phyloP scores from a whole-genome alignment of 23 red algal species.

The Pyropia haitanensis region DNA sequence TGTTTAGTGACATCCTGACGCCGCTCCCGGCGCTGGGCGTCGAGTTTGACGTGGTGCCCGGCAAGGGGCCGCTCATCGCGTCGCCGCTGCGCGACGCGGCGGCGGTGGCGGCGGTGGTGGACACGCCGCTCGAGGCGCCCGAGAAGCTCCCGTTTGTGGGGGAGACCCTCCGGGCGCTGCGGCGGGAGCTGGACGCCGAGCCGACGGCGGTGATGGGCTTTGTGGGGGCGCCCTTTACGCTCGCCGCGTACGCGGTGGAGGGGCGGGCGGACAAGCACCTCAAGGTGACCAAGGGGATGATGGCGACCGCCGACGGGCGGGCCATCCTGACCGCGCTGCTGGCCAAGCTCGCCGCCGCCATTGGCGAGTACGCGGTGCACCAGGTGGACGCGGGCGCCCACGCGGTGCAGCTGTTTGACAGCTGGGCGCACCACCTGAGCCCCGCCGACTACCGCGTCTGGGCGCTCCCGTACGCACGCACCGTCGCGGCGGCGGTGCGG shows the following conservation, averaged over 20 bases:
- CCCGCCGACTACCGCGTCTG: conserved; percentile 61
- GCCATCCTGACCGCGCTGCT: conserved; percentile 23
- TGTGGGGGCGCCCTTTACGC: conserved; percentile 77
- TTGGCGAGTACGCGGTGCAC: conserved; percentile 60
- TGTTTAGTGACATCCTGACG: conserved; percentile 94
- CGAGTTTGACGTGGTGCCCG: conserved; percentile 66
- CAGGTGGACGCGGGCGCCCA: conserved; percentile 67
- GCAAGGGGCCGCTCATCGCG: conserved; percentile 46
- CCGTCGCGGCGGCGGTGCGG: conserved; percentile 15
- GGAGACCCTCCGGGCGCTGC: conserved; percentile 30
- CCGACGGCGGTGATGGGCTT: conserved; percentile 51
- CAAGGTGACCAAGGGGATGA: conserved; percentile 54
- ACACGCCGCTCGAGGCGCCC: conserved; percentile 13
- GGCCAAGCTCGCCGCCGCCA: conserved; percentile 17
- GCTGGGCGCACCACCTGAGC: conserved; percentile 78
- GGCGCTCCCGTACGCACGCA: conserved; percentile 35
- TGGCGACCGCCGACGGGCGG: conserved; percentile 9
- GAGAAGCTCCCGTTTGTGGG: conserved; percentile 49
- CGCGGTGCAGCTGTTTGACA: conserved; percentile 86
- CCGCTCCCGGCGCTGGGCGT: conserved; percentile 72
- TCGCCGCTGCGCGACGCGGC: conserved; percentile 28
- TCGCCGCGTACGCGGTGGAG: conserved; percentile 80
- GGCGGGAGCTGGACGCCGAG: neutral
- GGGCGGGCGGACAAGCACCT: conserved; percentile 54
- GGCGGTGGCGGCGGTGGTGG: conserved; percentile 3